A percentile compares a stretch with the other conserved stretches of the same genome.
Evolutionary conservation across 768 basidiomycete genomes (phyloP).

Genomic region (Suillus fuscotomentosus): DNA sequence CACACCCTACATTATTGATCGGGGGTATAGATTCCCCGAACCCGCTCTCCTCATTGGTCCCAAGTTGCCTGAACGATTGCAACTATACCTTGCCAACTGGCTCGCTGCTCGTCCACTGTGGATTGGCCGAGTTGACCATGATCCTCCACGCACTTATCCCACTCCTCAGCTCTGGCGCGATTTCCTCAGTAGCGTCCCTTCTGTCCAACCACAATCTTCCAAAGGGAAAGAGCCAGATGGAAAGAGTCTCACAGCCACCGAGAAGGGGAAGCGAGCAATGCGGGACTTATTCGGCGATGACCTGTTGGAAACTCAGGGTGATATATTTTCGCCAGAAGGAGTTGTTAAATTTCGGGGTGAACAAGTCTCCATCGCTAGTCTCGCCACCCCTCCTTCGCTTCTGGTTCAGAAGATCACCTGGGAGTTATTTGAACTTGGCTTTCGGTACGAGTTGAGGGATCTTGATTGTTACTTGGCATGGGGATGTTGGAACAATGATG

Average conservation of each 20-base stretch:
- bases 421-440: conserved; percentile 21
- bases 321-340: neutral
- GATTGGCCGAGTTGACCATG: neutral
- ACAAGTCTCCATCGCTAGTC: neutral
- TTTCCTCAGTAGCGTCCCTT: conserved; percentile 2
- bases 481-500: neutral
- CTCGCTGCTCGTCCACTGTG: no score
- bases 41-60: no score
- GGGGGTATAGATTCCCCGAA: no score
- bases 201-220: neutral
- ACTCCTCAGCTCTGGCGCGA: neutral
- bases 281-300: conserved; percentile 7
- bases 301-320: neutral
- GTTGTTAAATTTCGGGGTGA: conserved; percentile 1
- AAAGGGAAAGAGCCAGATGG: neutral
- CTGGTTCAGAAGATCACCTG: conserved; percentile 14
- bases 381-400: neutral
- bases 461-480: conserved; percentile 9
- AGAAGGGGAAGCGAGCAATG: conserved; percentile 1
- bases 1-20: no score
- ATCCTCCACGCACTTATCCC: neutral
- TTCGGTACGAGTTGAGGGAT: conserved; percentile 16
- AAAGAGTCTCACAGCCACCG: neutral
- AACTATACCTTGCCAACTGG: no score
- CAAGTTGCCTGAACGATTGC: no score